Percentiles rank a stretch among this genome's conserved stretches.
Conservation (phyloP, 2,329 filamentous ascomycete species). For the Talaromyces sp. region DNA sequence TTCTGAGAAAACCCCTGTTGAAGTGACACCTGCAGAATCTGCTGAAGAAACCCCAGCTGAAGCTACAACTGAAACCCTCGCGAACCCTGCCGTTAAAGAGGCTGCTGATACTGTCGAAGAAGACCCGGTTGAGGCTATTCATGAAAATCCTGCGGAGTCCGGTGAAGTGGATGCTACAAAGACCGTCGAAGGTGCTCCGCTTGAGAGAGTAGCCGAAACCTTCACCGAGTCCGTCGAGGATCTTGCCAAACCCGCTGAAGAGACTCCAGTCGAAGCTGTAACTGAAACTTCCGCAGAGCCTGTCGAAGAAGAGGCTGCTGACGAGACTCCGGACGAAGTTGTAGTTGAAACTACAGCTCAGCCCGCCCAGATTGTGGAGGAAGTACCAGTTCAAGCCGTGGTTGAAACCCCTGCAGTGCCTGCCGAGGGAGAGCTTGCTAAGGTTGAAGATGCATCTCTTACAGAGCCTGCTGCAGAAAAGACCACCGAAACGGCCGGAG, state of each 20-base stretch:
- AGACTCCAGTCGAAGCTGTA: neutral
- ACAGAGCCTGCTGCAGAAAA: neutral
- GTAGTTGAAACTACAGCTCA: neutral
- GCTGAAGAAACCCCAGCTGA: neutral
- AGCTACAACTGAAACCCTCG: neutral
- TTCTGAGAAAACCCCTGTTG: neutral
- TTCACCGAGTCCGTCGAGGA: neutral
- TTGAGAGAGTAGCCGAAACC: neutral
- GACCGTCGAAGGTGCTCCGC: neutral
- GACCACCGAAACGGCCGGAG: neutral
- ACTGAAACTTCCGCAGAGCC: neutral
- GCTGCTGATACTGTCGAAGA: neutral
- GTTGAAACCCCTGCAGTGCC: neutral
- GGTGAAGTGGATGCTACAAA: neutral
- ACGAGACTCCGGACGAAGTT: neutral
- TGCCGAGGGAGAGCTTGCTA: neutral
- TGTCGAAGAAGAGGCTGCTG: conserved; percentile 1
- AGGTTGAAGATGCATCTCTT: neutral
- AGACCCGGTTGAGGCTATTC: neutral
- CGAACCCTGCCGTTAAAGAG: neutral
- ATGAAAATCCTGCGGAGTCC: neutral
- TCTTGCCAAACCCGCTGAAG: conserved; percentile 6
- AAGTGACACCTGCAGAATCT: neutral
- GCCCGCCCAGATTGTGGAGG: neutral
- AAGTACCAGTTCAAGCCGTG: neutral